Evolutionary conservation across 495 filamentous ascomycete genomes (phyloP).

Genomic region (Copromyces sp.): DNA sequence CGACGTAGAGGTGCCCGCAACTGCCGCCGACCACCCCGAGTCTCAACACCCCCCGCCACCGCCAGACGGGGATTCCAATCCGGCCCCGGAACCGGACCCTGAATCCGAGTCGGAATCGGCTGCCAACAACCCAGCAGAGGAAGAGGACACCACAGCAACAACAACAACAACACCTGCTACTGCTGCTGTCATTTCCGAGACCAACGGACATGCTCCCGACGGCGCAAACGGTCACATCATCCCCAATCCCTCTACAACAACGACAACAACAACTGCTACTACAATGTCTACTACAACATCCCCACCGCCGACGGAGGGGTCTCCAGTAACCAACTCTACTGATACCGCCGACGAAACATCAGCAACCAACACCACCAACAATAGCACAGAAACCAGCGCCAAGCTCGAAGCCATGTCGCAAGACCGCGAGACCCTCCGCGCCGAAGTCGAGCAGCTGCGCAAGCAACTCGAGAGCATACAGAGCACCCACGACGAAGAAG

Average conservation of each 20-base stretch:
- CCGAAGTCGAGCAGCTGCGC: constrained; percentile 71
- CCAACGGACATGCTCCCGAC: constrained; percentile 22
- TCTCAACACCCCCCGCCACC: not conserved
- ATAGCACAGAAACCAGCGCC: constrained; percentile 14
- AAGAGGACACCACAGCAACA: constrained; percentile 6
- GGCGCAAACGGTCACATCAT: constrained; percentile 17
- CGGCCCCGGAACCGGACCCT: not conserved
- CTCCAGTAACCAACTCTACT: constrained; percentile 25
- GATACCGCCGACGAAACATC: constrained; percentile 31
- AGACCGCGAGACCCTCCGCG: constrained; percentile 68
- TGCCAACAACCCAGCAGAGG: not conserved
- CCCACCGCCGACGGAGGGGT: constrained; percentile 3
- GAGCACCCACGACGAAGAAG: constrained; percentile 49
- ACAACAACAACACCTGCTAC: not conserved
- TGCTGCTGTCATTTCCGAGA: not conserved
- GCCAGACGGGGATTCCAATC: not conserved
- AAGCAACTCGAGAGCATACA: constrained; percentile 72
- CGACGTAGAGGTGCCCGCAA: not conserved
- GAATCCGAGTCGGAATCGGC: not conserved
- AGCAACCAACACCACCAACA: constrained; percentile 8
- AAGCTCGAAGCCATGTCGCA: constrained; percentile 65
- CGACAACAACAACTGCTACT: constrained; percentile 5
- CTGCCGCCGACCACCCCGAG: not conserved
- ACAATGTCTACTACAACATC: constrained; percentile 2
- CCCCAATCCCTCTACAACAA: constrained; percentile 7